These are phyloP conservation scores for Lecanicillium sp. DNA, from an alignment of 2,329 filamentous ascomycete genomes.

Conservation along the genomic window DNA sequence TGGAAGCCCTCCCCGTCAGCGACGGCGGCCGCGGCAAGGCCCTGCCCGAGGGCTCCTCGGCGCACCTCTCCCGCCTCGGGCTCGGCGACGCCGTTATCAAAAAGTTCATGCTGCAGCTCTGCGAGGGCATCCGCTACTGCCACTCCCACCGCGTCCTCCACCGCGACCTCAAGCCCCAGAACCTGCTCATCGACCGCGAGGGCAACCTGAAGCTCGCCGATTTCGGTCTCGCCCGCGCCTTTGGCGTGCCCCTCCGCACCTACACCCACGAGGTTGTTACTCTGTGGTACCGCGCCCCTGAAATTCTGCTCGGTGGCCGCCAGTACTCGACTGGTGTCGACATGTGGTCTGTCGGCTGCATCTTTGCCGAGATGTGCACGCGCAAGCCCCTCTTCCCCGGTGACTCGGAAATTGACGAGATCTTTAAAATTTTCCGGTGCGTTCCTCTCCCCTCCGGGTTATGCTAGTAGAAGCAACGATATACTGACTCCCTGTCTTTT, in stretches of 20 bases:
- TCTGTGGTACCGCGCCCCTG: slow-evolving; percentile 85
- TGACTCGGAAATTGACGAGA: slow-evolving; percentile 59
- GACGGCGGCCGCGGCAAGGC: slow-evolving; percentile 82
- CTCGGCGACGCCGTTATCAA: slow-evolving; percentile 78
- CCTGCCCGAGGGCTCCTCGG: slow-evolving; percentile 68
- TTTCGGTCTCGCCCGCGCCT: slow-evolving; percentile 83
- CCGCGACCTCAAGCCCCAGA: slow-evolving; percentile 86
- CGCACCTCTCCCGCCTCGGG: slow-evolving; percentile 60
- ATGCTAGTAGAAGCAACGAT: background rate
- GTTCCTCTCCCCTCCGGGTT: slow-evolving; percentile 18
- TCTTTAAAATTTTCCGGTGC: slow-evolving; percentile 63
- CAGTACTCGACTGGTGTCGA: slow-evolving; percentile 93
- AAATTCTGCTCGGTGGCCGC: slow-evolving; percentile 83
- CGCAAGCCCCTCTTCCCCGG: slow-evolving; percentile 88
- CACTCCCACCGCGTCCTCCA: slow-evolving; percentile 84
- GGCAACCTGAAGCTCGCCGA: slow-evolving; percentile 87
- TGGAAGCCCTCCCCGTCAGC: slow-evolving; percentile 80
- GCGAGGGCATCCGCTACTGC: slow-evolving; percentile 80
- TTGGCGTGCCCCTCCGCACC: slow-evolving; percentile 83
- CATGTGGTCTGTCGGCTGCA: slow-evolving; percentile 93
- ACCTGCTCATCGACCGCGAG: slow-evolving; percentile 77
- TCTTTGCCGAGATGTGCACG: slow-evolving; percentile 96
- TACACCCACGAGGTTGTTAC: slow-evolving; percentile 96
- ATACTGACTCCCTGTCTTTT: background rate
- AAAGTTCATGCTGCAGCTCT: slow-evolving; percentile 87